A percentile compares a stretch with the other conserved stretches of the same genome.
Conservation (phyloP, 176 grass and related monocot species). For the Carex cristatella region DNA sequence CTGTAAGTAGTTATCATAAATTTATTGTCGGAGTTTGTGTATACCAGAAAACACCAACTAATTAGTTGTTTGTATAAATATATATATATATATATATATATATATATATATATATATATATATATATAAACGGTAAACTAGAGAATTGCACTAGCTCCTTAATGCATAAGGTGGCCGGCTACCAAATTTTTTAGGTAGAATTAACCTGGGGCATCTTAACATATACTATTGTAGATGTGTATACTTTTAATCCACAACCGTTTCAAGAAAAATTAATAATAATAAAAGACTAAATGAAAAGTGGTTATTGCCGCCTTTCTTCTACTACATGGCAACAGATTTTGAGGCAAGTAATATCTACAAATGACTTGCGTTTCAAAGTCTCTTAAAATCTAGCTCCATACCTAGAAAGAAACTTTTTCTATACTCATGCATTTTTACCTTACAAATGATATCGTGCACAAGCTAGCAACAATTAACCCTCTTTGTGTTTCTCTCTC, state of each 20-base stretch:
- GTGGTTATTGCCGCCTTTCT: background rate
- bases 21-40: too few species aligned
- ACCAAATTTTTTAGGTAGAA: constrained; percentile 13
- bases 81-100: background rate
- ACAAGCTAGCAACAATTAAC: constrained; percentile 15
- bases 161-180: background rate
- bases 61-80: background rate
- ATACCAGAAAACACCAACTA: background rate
- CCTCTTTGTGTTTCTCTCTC: background rate
- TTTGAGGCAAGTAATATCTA: background rate
- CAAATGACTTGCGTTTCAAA: constrained; percentile 27
- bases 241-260: background rate
- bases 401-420: constrained; percentile 24
- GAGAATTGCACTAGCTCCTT: background rate
- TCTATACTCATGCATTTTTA: constrained; percentile 27
- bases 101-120: too few species aligned
- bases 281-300: background rate
- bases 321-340: background rate
- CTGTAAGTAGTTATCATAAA: too few species aligned
- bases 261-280: background rate
- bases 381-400: constrained; percentile 14
- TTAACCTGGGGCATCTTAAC: background rate
- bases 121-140: background rate
- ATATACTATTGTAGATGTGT: background rate
- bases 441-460: background rate